phyloP scores from a whole-genome alignment of 371 early-diverging fungal species.

The Batrachochytrium dendrobatidis region DNA sequence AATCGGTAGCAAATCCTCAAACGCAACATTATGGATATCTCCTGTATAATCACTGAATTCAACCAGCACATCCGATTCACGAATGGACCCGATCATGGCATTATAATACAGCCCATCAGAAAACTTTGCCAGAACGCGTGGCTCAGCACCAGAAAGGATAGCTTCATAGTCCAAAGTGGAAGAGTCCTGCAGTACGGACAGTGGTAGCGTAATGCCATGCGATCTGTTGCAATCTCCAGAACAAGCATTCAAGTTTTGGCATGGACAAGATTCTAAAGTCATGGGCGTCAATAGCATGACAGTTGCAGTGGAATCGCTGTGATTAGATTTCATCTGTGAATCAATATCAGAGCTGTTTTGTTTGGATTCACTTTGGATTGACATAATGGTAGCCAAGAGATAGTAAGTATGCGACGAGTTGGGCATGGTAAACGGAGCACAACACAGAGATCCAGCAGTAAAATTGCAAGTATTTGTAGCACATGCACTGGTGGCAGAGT shows the following conservation, averaged over 20 bases:
- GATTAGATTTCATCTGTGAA: background rate
- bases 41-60: slow-evolving; percentile 1
- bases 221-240: background rate
- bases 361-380: too few species aligned
- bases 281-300: background rate
- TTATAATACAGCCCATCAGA: background rate
- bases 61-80: background rate
- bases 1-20: background rate
- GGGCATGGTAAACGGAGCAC: too few species aligned
- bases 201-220: background rate
- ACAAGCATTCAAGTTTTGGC: background rate
- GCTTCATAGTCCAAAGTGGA: background rate
- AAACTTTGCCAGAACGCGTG: background rate
- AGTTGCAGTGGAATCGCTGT: background rate
- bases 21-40: background rate
- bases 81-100: background rate
- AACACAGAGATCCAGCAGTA: too few species aligned
- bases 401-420: too few species aligned
- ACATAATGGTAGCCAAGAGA: too few species aligned
- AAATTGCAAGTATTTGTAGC: too few species aligned
- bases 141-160: background rate
- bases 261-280: background rate
- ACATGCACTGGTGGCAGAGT: too few species aligned
- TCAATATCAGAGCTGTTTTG: too few species aligned
- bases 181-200: background rate